These are phyloP conservation scores for Cyclotella cryptica DNA, from an alignment of 108 stramenopile genomes.

Conservation along the genomic window DNA sequence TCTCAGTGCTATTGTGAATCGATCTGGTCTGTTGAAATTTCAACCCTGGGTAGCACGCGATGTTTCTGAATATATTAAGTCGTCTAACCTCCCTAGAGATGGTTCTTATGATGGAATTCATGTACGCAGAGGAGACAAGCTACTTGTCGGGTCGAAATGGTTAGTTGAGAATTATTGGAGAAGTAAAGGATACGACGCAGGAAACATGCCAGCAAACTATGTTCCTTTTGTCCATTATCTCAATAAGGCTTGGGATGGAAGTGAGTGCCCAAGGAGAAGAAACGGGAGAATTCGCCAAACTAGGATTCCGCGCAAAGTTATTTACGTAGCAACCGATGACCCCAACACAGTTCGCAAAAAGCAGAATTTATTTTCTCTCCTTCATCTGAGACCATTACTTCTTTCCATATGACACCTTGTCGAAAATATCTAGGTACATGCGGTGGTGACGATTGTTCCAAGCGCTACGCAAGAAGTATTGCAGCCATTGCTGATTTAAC, in stretches of 20 bases:
- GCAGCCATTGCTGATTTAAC: too few species aligned
- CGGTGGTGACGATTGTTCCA: too few species aligned
- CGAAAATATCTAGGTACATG: too few species aligned
- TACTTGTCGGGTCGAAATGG: conserved; percentile 13
- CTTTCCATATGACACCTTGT: too few species aligned
- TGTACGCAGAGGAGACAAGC: conserved; percentile 26
- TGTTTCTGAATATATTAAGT: conserved; percentile 20
- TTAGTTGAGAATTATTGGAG: too few species aligned
- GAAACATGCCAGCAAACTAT: conserved; percentile 1
- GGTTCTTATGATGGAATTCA: conserved; percentile 32
- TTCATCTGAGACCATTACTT: too few species aligned
- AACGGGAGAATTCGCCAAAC: background rate
- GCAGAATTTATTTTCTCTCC: too few species aligned
- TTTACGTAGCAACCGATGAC: conserved; percentile 37
- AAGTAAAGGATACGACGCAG: background rate
- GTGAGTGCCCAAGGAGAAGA: background rate
- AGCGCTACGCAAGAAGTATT: too few species aligned
- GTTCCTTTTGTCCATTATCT: conserved; percentile 38
- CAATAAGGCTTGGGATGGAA: conserved; percentile 7
- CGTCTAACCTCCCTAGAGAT: conserved; percentile 8
- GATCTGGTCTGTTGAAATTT: conserved; percentile 30
- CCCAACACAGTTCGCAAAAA: conserved; percentile 13
- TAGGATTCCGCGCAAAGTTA: background rate
- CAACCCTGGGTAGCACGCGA: conserved; percentile 46
- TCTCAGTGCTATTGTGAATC: conserved; percentile 17